A percentile compares a stretch with the other conserved stretches of the same genome.
Evolutionary conservation across 1,284 basidiomycete genomes (phyloP).

Genomic region (Puccinia polysora): DNA sequence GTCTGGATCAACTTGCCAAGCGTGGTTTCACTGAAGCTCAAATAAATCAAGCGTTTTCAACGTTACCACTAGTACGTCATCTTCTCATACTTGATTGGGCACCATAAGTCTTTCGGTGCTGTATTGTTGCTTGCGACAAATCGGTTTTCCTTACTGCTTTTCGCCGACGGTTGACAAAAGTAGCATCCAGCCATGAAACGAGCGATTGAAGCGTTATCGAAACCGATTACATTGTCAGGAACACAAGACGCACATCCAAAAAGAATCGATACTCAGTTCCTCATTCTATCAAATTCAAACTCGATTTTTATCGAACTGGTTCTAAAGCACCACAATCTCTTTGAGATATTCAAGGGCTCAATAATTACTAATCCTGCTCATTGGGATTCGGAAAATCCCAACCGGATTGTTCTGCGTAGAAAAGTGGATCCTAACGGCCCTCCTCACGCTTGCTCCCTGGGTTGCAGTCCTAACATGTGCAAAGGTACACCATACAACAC

Average conservation of each 20-base stretch:
- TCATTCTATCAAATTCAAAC: constrained; percentile 53
- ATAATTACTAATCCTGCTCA: constrained; percentile 53
- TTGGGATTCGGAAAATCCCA: constrained; percentile 46
- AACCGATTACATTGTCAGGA: background rate
- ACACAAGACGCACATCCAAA: background rate
- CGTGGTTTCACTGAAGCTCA: constrained; percentile 15
- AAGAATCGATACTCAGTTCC: constrained; percentile 44
- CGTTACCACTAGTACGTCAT: constrained; percentile 28
- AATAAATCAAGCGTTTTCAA: constrained; percentile 23
- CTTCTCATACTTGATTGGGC: background rate
- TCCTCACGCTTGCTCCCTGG: constrained; percentile 52
- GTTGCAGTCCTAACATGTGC: constrained; percentile 53
- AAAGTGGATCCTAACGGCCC: constrained; percentile 45
- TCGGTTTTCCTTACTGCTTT: too few relatives aligned
- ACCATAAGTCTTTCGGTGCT: background rate
- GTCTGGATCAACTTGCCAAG: constrained; percentile 8
- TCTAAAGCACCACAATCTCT: constrained; percentile 43
- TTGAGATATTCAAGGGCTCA: constrained; percentile 47
- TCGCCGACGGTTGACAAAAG: too few relatives aligned
- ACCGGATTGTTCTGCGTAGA: constrained; percentile 47
- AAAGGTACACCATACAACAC: constrained; percentile 47
- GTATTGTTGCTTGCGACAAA: background rate
- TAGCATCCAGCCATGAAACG: constrained; percentile 42
- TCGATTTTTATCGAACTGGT: constrained; percentile 51
- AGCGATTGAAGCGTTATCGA: constrained; percentile 16